Evolutionary conservation across 208 protist genomes (phyloP), one percentile per base, ranked within the genome.

Genomic region (Crithidia mellificae): DNA sequence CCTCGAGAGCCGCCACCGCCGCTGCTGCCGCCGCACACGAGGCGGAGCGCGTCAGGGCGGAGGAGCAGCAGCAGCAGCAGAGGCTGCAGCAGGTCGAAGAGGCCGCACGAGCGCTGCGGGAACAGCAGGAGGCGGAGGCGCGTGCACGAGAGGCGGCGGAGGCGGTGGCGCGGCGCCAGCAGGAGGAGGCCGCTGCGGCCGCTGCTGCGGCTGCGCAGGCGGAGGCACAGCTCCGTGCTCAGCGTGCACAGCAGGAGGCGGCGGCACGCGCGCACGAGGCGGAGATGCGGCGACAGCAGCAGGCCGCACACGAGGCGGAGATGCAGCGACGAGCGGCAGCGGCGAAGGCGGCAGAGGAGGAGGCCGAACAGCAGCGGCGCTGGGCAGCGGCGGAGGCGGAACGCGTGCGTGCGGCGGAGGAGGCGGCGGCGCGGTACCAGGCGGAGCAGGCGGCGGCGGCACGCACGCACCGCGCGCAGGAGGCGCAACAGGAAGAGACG

Each of bases 361-460:
- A 46, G 8, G n/a, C 14, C 15, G 15, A 46, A n/a, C 52, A 59
- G 54, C 7, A 59, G 38, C 54, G 11, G 54, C 54, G 24, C 36
- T 38, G 7, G 54, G 22, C 22, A 47, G 36, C 12, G 12, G 54
- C 2, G 30, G 50, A 55, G 50, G 52, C 34, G 4, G 19, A 22
- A 14, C 52, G 27, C 22, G 5, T 43, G n/a, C 54, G 24, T 1
- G 2, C 3, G 9, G 54, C 54, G 20, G 9, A 44, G 29, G 36
- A 61, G 11, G 54, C 9, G 51, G 29, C 15, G 5, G 29, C 0
- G 30, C 51, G 51, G 11, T 22, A 70, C 7, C 64, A 70, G 63
- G 50, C 34, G 11, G 7, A 55, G 11, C 27, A 55, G 27, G 36
- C 38, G 24, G 54, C 44, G 32, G 12, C 4, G 22, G 36, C 20